These are phyloP conservation scores for Postia placenta DNA, from an alignment of 768 basidiomycete genomes.

Conservation along the genomic window DNA sequence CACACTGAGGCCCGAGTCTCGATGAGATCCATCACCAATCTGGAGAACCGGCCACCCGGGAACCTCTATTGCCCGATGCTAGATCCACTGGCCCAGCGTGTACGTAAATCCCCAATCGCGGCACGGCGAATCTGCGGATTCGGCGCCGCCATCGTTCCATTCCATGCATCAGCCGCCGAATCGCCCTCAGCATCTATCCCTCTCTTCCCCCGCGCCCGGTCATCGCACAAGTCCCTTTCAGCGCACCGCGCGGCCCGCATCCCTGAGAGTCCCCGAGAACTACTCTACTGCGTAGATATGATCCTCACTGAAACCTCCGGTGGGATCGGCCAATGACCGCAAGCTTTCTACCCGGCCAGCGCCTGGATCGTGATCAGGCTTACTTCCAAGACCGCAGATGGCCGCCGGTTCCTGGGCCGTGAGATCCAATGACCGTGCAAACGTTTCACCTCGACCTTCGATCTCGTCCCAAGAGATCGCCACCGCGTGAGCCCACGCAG, in stretches of 20 bases:
- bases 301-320: neutral
- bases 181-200: neutral
- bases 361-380: conserved; percentile 2
- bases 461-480: conserved; percentile 2
- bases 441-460: conserved; percentile 2
- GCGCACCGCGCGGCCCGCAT: too few relatives aligned
- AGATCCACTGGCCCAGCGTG: conserved; percentile 17
- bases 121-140: conserved; percentile 22
- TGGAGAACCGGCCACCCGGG: conserved; percentile 23
- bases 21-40: conserved; percentile 24
- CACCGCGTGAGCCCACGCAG: neutral
- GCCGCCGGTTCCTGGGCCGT: conserved; percentile 17
- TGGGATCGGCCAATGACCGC: neutral
- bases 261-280: too few relatives aligned
- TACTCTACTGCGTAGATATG: too few relatives aligned
- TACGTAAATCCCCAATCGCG: conserved; percentile 21
- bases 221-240: too few relatives aligned
- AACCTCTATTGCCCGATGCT: conserved; percentile 26
- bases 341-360: neutral
- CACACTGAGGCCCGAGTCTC: neutral
- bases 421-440: conserved; percentile 8
- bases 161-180: conserved; percentile 3
- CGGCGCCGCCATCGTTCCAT: conserved; percentile 14
- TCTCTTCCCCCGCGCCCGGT: neutral
- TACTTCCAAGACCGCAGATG: conserved; percentile 9